These are phyloP conservation scores for Spergularia azorica DNA, from an alignment of 179 eudicot genomes.

Conservation along the genomic window DNA sequence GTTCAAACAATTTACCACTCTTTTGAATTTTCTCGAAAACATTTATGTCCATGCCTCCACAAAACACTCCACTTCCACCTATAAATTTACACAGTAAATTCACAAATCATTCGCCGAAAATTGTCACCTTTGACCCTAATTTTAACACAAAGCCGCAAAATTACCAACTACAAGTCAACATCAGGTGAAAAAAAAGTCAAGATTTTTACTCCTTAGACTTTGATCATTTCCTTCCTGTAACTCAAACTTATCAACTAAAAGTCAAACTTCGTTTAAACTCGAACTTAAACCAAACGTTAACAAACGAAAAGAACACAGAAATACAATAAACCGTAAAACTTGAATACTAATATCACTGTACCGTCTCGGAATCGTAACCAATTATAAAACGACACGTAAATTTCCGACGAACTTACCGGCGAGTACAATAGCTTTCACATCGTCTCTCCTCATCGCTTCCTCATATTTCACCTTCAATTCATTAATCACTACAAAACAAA, in stretches of 20 bases:
- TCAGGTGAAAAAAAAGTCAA: too few species aligned
- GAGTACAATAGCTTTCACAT: slow-evolving; percentile 14
- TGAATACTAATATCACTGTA: too few species aligned
- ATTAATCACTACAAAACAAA: background rate
- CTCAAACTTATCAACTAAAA: too few species aligned
- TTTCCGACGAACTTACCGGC: background rate
- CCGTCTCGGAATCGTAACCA: too few species aligned
- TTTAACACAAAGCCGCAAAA: background rate
- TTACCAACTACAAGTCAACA: background rate
- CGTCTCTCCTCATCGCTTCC: slow-evolving; percentile 13
- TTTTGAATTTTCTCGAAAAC: slow-evolving; percentile 69
- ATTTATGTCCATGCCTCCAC: slow-evolving; percentile 85
- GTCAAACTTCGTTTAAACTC: too few species aligned
- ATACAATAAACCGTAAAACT: too few species aligned
- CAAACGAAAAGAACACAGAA: too few species aligned
- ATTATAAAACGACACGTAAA: too few species aligned
- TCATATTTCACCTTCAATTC: slow-evolving; percentile 18
- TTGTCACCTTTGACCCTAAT: too few species aligned
- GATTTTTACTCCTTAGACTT: too few species aligned
- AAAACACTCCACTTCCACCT: slow-evolving; percentile 74
- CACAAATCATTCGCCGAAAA: slow-evolving; percentile 10
- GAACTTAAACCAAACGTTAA: too few species aligned
- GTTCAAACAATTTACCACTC: slow-evolving; percentile 54
- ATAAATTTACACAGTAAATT: slow-evolving; percentile 1
- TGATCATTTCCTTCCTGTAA: too few species aligned